Conservation (phyloP, 805 yeast species). For the Candida boleticola region DNA sequence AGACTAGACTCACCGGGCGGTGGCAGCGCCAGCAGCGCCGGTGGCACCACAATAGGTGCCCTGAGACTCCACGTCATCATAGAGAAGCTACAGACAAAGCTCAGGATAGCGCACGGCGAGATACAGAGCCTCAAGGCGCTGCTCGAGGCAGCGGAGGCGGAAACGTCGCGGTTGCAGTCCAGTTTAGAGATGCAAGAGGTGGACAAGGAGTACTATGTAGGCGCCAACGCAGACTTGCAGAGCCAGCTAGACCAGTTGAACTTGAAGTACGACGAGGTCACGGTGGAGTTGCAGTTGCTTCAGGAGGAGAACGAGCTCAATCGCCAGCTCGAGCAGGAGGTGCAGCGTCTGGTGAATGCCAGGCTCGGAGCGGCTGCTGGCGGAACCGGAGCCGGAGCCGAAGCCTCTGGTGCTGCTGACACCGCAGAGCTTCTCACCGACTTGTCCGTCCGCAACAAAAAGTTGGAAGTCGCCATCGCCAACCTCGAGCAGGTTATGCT, state of each 20-base stretch:
- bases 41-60: not conserved
- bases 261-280: conserved; percentile 26
- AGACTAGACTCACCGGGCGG: not conserved
- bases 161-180: conserved; percentile 15
- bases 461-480: conserved; percentile 41
- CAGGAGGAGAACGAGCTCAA: conserved; percentile 37
- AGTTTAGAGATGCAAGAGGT: conserved; percentile 30
- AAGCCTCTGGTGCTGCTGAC: conserved; percentile 1
- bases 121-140: conserved; percentile 17
- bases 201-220: conserved; percentile 45
- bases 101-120: conserved; percentile 31
- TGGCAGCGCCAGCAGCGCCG: not conserved
- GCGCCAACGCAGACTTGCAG: conserved; percentile 28
- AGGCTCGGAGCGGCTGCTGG: conserved; percentile 11
- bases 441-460: conserved; percentile 30
- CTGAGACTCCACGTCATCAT: conserved; percentile 27
- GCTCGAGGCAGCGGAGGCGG: conserved; percentile 14
- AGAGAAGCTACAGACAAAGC: conserved; percentile 45
- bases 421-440: conserved; percentile 14
- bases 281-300: conserved; percentile 27
- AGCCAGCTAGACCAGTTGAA: conserved; percentile 23
- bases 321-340: conserved; percentile 34
- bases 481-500: conserved; percentile 27
- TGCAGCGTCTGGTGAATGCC: too few relatives aligned
- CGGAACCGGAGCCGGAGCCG: not conserved